Conservation (phyloP, 2,329 filamentous ascomycete genomes). For the Scytalidium lignicola region DNA sequence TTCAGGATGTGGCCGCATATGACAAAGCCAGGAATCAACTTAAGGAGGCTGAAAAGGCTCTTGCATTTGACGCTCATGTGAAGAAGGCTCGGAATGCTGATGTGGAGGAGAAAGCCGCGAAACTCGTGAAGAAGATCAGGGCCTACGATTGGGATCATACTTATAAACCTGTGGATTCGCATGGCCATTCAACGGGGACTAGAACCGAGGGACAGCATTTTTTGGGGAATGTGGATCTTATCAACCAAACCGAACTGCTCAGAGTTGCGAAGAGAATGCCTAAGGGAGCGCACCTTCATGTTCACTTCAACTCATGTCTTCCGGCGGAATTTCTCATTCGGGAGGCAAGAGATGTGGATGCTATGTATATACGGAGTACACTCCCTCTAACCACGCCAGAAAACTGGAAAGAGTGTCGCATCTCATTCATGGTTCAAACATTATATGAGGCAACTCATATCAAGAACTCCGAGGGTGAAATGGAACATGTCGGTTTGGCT, state of each 20-base stretch:
- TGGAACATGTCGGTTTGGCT: slow-evolving; percentile 22
- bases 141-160: slow-evolving; percentile 22
- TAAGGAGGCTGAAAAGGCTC: slow-evolving; percentile 16
- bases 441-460: slow-evolving; percentile 20
- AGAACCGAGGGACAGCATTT: slow-evolving; percentile 47
- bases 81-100: slow-evolving; percentile 13
- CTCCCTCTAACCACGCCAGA: slow-evolving; percentile 36
- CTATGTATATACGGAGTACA: slow-evolving; percentile 67
- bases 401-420: slow-evolving; percentile 17
- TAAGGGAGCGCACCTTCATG: slow-evolving; percentile 68
- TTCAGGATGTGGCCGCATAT: slow-evolving; percentile 16
- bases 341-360: slow-evolving; percentile 45
- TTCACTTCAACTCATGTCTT: slow-evolving; percentile 75
- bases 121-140: slow-evolving; percentile 23
- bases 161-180: slow-evolving; percentile 14
- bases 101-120: slow-evolving; percentile 22
- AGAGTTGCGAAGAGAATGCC: slow-evolving; percentile 54
- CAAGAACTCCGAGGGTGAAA: slow-evolving; percentile 15
- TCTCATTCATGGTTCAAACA: slow-evolving; percentile 28
- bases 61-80: slow-evolving; percentile 25
- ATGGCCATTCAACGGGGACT: slow-evolving; percentile 15
- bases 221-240: slow-evolving; percentile 47
- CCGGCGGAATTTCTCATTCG: slow-evolving; percentile 55
- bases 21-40: slow-evolving; percentile 15
- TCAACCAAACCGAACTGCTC: slow-evolving; percentile 53